These are phyloP conservation scores for Aspergillus awamori DNA, from an alignment of 2,329 filamentous ascomycete species.

Conservation along the genomic window DNA sequence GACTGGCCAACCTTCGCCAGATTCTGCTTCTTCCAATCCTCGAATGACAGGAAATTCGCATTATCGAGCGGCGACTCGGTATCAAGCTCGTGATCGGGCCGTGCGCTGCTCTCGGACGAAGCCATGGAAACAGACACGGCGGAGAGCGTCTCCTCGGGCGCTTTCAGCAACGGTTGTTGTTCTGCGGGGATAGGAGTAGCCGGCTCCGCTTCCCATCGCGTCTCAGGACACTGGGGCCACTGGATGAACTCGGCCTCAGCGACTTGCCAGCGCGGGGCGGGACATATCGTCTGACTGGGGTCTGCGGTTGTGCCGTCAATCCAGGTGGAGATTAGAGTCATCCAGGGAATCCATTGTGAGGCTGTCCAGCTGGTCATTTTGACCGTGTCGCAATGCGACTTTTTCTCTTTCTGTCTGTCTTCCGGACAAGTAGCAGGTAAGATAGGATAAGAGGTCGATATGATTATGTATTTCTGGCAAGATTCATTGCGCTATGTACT, in stretches of 20 bases:
- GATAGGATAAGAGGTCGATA: not conserved
- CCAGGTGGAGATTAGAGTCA: slow-evolving; percentile 15
- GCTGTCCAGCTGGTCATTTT: slow-evolving; percentile 16
- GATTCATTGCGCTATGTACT: not conserved
- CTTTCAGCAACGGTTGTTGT: not conserved
- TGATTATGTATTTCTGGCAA: not conserved
- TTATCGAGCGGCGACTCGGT: slow-evolving; percentile 70
- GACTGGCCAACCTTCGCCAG: slow-evolving; percentile 81
- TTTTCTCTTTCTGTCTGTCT: not conserved
- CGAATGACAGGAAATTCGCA: slow-evolving; percentile 89
- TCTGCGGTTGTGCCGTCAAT: slow-evolving; percentile 15
- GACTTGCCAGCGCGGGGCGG: slow-evolving; percentile 20
- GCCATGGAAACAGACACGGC: slow-evolving; percentile 4
- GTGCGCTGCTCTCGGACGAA: slow-evolving; percentile 1
- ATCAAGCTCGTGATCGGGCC: slow-evolving; percentile 54
- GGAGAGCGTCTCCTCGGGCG: slow-evolving; percentile 5
- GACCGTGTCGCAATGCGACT: not conserved
- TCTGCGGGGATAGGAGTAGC: not conserved
- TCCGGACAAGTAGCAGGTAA: not conserved
- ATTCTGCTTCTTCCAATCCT: slow-evolving; percentile 97
- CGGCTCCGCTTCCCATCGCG: slow-evolving; percentile 21
- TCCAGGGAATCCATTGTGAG: slow-evolving; percentile 16
- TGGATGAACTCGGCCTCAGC: slow-evolving; percentile 26
- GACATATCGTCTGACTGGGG: slow-evolving; percentile 24
- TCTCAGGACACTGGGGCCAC: slow-evolving; percentile 32